Evolutionary conservation across 805 yeast species (phyloP).

Genomic region (Pichia californica): DNA sequence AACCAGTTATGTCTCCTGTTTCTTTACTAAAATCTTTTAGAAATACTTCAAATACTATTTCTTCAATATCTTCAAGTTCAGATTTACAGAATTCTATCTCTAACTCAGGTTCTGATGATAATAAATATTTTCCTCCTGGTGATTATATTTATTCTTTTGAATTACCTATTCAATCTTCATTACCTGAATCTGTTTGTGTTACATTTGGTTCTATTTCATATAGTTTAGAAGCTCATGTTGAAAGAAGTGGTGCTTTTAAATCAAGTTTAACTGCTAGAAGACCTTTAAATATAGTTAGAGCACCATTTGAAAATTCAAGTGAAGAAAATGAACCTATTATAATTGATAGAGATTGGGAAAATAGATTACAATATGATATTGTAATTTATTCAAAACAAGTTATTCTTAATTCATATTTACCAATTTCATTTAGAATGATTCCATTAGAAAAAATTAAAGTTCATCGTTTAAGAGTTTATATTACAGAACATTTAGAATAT

Average conservation of each 20-base stretch:
- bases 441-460: slow-evolving; percentile 84
- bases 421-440: slow-evolving; percentile 74
- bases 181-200: slow-evolving; percentile 74
- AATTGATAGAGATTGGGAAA: slow-evolving; percentile 90
- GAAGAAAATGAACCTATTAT: slow-evolving; percentile 94
- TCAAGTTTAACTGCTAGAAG: slow-evolving; percentile 58
- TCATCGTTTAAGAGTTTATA: slow-evolving; percentile 77
- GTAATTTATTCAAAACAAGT: slow-evolving; percentile 86
- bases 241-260: slow-evolving; percentile 82
- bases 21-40: slow-evolving; percentile 26
- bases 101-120: slow-evolving; percentile 14
- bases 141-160: slow-evolving; percentile 92
- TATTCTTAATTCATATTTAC: slow-evolving; percentile 75
- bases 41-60: background rate
- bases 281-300: slow-evolving; percentile 63
- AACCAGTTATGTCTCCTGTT: slow-evolving; percentile 23
- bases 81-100: background rate
- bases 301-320: slow-evolving; percentile 68
- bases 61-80: slow-evolving; percentile 14
- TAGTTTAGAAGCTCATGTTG: slow-evolving; percentile 59
- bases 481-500: slow-evolving; percentile 88
- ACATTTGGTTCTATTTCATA: slow-evolving; percentile 80
- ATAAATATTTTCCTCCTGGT: slow-evolving; percentile 63
- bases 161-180: slow-evolving; percentile 71
- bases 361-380: slow-evolving; percentile 81